Percentiles rank a stretch among this genome's conserved stretches.
These are phyloP conservation scores for Russula brevipes DNA, from an alignment of 768 basidiomycete species.

Conservation along the genomic window DNA sequence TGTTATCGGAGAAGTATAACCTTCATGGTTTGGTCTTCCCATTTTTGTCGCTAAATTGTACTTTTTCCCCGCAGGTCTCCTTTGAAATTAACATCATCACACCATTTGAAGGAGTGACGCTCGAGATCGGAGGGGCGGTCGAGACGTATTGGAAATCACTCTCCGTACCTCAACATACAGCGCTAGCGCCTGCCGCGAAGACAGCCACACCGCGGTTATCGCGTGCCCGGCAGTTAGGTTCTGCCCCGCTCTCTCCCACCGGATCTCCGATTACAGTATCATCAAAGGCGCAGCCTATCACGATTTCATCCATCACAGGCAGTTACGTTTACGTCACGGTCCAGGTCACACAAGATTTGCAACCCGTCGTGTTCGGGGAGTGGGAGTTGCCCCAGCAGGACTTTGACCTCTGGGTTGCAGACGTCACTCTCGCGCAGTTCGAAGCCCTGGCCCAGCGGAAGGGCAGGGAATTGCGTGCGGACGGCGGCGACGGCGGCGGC, in stretches of 20 bases:
- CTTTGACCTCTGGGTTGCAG: conserved; percentile 75
- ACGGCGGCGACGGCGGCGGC: conserved; percentile 14
- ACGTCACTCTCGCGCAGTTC: conserved; percentile 82
- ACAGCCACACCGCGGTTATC: conserved; percentile 27
- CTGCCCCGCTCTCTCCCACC: conserved; percentile 56
- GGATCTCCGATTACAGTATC: conserved; percentile 46
- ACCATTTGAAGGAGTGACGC: conserved; percentile 85
- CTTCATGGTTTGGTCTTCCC: conserved; percentile 1
- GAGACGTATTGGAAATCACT: conserved; percentile 99
- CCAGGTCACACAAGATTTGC: conserved; percentile 87
- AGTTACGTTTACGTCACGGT: conserved; percentile 80
- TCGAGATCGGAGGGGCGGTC: conserved; percentile 90
- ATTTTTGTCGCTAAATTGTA: conserved; percentile 2
- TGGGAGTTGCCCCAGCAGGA: conserved; percentile 68
- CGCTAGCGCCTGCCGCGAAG: conserved; percentile 25
- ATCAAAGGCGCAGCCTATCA: conserved; percentile 52
- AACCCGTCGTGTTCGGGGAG: conserved; percentile 81
- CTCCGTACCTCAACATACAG: conserved; percentile 38
- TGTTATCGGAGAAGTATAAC: conserved; percentile 82
- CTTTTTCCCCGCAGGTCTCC: conserved; percentile 52
- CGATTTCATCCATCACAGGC: conserved; percentile 87
- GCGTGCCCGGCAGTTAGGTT: conserved; percentile 30
- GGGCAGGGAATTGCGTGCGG: conserved; percentile 39
- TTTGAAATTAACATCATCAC: conserved; percentile 85
- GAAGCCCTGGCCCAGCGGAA: conserved; percentile 51